Conservation (phyloP, 768 basidiomycete species). For the Suillus ampliporus region DNA sequence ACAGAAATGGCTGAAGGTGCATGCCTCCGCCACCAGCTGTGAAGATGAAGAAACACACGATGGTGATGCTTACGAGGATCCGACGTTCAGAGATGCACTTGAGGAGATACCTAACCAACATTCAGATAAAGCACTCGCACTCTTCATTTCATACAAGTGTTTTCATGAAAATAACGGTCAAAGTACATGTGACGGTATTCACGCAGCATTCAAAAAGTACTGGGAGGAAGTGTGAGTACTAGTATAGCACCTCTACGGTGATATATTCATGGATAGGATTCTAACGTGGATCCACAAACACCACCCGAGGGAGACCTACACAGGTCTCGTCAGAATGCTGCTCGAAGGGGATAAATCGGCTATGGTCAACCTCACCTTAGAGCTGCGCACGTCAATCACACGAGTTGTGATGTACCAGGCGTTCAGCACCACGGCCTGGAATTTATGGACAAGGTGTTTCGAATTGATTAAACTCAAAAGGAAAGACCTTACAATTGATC, state of each 20-base stretch:
- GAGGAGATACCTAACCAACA: slow-evolving; percentile 1
- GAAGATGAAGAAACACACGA: not conserved
- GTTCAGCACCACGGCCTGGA: not conserved
- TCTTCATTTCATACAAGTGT: slow-evolving; percentile 7
- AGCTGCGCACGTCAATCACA: not conserved
- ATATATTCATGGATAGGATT: slow-evolving; percentile 3
- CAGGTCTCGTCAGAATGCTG: no score
- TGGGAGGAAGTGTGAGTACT: slow-evolving; percentile 8
- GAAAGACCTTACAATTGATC: slow-evolving; percentile 24
- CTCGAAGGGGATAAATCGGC: no score
- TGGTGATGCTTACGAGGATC: not conserved
- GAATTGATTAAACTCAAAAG: slow-evolving; percentile 34
- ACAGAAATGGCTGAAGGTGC: not conserved
- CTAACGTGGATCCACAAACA: slow-evolving; percentile 6
- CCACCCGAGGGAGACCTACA: no score
- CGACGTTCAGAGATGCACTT: not conserved
- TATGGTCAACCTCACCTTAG: no score
- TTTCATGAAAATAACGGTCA: slow-evolving; percentile 10
- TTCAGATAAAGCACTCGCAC: slow-evolving; percentile 7
- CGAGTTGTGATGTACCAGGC: not conserved
- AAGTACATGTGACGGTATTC: slow-evolving; percentile 4
- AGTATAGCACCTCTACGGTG: not conserved
- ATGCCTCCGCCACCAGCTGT: not conserved
- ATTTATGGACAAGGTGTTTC: slow-evolving; percentile 26
- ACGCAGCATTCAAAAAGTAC: slow-evolving; percentile 2